Evolutionary conservation across 345 rosid genomes (phyloP).

Genomic region (Acer negundo): DNA sequence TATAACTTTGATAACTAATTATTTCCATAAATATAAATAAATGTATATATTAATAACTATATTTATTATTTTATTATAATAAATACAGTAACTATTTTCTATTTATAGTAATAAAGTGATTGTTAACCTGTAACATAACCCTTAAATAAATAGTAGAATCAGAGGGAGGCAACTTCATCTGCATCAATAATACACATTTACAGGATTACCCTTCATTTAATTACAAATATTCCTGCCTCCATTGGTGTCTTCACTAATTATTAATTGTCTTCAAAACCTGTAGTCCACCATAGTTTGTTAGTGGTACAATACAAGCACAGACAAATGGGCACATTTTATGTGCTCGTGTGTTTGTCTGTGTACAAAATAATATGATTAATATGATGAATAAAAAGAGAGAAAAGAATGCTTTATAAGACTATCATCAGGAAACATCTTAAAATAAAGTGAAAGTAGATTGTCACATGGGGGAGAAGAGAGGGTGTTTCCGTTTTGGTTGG

Average conservation of each 20-base stretch:
- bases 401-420: background rate
- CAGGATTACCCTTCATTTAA: too few relatives aligned
- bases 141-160: too few relatives aligned
- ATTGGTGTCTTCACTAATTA: background rate
- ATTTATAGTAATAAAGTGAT: too few relatives aligned
- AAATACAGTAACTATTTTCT: too few relatives aligned
- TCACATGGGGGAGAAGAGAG: constrained; percentile 50
- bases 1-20: too few relatives aligned
- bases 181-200: too few relatives aligned
- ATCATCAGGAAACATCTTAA: constrained; percentile 29
- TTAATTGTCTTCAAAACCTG: background rate
- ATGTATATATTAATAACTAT: too few relatives aligned
- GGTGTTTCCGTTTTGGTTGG: constrained; percentile 41
- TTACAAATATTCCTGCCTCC: background rate
- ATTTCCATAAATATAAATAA: too few relatives aligned
- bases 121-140: too few relatives aligned
- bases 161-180: too few relatives aligned
- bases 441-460: constrained; percentile 36
- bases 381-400: background rate
- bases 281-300: constrained; percentile 13
- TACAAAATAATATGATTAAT: background rate
- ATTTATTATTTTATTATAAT: too few relatives aligned
- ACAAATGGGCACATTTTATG: constrained; percentile 15
- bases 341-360: constrained; percentile 13
- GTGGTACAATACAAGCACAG: constrained; percentile 10